Evolutionary conservation across 768 basidiomycete genomes (phyloP).

Genomic region (Russula sp.): DNA sequence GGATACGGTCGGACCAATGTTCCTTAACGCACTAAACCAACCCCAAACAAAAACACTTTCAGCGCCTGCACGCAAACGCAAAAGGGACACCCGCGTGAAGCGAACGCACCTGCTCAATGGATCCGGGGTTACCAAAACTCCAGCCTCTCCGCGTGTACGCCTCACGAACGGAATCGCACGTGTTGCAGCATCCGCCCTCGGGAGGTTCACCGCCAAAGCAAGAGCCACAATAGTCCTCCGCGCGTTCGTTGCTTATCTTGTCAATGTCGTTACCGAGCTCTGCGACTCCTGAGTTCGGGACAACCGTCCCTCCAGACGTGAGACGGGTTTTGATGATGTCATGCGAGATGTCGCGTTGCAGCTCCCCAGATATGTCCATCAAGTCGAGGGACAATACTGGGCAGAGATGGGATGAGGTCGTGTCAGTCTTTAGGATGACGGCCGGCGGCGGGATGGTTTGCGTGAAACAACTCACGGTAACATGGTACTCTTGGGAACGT

Average conservation of each 20-base stretch:
- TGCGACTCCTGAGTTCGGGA: conserved; percentile 52
- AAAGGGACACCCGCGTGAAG: no score
- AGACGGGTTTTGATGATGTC: conserved; percentile 84
- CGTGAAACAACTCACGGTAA: conserved; percentile 62
- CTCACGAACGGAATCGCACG: conserved; percentile 90
- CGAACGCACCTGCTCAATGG: conserved; percentile 79
- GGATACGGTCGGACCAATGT: conserved; percentile 92
- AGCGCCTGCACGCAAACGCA: background rate
- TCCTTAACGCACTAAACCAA: conserved; percentile 78
- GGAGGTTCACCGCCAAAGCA: conserved; percentile 89
- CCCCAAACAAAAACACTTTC: background rate
- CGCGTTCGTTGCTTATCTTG: conserved; percentile 60
- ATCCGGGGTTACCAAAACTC: conserved; percentile 89
- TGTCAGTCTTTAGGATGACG: background rate
- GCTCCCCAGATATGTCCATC: conserved; percentile 97
- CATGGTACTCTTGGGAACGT: conserved; percentile 97
- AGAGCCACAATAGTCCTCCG: conserved; percentile 81
- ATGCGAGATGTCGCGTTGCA: conserved; percentile 86
- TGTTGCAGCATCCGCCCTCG: conserved; percentile 85
- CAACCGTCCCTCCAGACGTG: conserved; percentile 52
- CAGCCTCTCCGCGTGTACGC: conserved; percentile 90
- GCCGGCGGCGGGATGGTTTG: background rate
- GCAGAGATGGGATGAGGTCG: background rate
- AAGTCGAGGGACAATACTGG: conserved; percentile 93
- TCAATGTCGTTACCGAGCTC: conserved; percentile 89